Conservation (phyloP, 2,329 filamentous ascomycete genomes). For the Monosporascus sp. region DNA sequence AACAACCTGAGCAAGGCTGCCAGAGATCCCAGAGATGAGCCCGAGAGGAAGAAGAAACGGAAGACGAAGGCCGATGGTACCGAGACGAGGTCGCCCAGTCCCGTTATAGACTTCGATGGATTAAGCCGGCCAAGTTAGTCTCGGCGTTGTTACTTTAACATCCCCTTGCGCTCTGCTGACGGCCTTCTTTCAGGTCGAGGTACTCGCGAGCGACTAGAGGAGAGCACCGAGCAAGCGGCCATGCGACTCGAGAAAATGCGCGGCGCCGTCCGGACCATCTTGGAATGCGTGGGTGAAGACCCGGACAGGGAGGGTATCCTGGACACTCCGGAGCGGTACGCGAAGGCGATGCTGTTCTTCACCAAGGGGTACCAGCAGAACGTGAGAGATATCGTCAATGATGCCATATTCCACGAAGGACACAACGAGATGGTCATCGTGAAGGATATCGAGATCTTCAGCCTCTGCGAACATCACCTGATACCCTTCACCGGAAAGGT, state of each 20-base stretch:
- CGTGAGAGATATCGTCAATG: constrained; percentile 83
- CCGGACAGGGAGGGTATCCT: constrained; percentile 60
- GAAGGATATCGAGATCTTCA: constrained; percentile 94
- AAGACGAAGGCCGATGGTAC: constrained; percentile 24
- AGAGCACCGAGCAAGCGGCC: constrained; percentile 45
- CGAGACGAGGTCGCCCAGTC: constrained; percentile 43
- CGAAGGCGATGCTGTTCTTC: constrained; percentile 91
- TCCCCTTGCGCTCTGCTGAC: constrained; percentile 1
- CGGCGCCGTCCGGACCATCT: constrained; percentile 58
- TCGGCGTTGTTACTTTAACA: not conserved
- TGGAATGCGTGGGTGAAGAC: constrained; percentile 66
- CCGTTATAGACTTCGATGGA: constrained; percentile 57
- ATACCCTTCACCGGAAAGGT: constrained; percentile 96
- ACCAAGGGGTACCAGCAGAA: constrained; percentile 98
- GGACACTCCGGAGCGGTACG: constrained; percentile 76
- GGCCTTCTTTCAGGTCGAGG: constrained; percentile 45
- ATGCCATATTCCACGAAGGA: constrained; percentile 91
- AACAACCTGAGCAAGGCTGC: constrained; percentile 56
- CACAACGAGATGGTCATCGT: constrained; percentile 98
- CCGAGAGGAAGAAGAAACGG: constrained; percentile 33
- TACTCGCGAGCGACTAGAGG: constrained; percentile 58
- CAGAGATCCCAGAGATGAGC: constrained; percentile 55
- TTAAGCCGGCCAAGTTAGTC: constrained; percentile 52
- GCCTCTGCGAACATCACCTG: constrained; percentile 93
- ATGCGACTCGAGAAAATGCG: constrained; percentile 53